Conservation (phyloP, 257 asterid genomes). For the Oldenlandia corymbosa region DNA sequence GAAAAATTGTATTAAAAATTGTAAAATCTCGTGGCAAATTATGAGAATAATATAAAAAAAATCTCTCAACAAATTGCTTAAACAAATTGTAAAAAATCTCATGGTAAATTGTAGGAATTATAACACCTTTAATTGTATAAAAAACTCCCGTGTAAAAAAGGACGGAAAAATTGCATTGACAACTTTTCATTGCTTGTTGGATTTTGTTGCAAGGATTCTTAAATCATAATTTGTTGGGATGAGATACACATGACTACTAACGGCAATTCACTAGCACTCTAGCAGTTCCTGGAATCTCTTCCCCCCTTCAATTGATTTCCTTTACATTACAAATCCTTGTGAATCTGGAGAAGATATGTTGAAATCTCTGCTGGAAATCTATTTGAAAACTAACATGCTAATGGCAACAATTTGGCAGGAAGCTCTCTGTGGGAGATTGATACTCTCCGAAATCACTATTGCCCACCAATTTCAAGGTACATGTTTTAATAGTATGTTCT, state of each 20-base stretch:
- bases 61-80: too few species aligned
- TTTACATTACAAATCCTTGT: background rate
- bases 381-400: background rate
- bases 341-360: constrained; percentile 2
- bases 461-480: constrained; percentile 86
- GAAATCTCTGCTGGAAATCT: background rate
- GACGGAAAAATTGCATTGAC: background rate
- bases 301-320: background rate
- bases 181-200: background rate
- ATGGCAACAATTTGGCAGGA: constrained; percentile 42
- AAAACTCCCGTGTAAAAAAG: too few species aligned
- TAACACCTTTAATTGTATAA: too few species aligned
- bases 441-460: constrained; percentile 76
- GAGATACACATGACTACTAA: background rate
- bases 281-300: background rate
- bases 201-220: background rate
- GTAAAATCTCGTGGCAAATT: too few species aligned
- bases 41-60: too few species aligned
- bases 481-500: background rate
- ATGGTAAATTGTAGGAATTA: too few species aligned
- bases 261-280: background rate
- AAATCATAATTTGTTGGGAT: background rate
- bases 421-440: constrained; percentile 96
- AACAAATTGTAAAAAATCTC: too few species aligned
- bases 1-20: too few species aligned